Percentiles rank a stretch among this genome's conserved stretches.
Evolutionary conservation across 805 yeast species (phyloP).

Genomic region (Tetrapisispora pingtungensis): DNA sequence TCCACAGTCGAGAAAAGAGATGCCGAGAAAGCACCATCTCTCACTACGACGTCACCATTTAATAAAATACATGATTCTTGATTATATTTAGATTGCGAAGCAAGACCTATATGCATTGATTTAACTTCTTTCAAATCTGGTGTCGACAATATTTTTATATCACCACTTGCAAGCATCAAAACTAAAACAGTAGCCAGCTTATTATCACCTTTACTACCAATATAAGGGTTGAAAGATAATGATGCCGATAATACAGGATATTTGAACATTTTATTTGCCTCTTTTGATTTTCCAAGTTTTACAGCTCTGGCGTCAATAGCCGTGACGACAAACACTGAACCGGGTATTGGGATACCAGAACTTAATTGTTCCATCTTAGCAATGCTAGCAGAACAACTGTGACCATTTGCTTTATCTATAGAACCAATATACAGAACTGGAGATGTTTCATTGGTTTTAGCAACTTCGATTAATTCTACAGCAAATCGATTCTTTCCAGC

Average conservation of each 20-base stretch:
- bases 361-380: conserved; percentile 48
- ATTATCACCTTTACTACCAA: conserved; percentile 13
- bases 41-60: conserved; percentile 48
- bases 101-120: conserved; percentile 36
- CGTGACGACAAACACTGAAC: conserved; percentile 49
- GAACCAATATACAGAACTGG: conserved; percentile 49
- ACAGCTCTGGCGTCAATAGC: conserved; percentile 52
- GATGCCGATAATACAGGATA: conserved; percentile 39
- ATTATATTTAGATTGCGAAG: conserved; percentile 33
- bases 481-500: conserved; percentile 49
- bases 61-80: conserved; percentile 38
- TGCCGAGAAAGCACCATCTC: conserved; percentile 47
- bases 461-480: conserved; percentile 40
- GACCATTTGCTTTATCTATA: conserved; percentile 48
- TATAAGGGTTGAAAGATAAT: conserved; percentile 34
- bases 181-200: conserved; percentile 39
- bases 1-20: conserved; percentile 40
- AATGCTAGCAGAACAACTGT: conserved; percentile 53
- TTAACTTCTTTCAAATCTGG: conserved; percentile 57
- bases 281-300: conserved; percentile 49
- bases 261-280: conserved; percentile 53
- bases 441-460: conserved; percentile 38
- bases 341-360: conserved; percentile 51
- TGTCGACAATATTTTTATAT: conserved; percentile 37
- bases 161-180: conserved; percentile 37